Evolutionary conservation across 306 rosid genomes (phyloP).

Genomic region (Parietaria judaica): DNA sequence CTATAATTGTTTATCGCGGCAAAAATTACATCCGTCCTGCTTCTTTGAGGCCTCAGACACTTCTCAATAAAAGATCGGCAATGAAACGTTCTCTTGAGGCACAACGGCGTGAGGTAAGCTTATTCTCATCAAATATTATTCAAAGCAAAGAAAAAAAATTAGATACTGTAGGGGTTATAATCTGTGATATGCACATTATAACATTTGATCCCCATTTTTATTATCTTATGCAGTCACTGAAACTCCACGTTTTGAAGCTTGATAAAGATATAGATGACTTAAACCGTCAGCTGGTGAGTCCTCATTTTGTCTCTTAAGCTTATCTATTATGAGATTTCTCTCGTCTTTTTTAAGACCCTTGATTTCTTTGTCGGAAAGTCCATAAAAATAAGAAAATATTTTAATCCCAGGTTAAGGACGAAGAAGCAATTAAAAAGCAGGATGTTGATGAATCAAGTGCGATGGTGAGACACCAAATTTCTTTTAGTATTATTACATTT

Average conservation of each 20-base stretch:
- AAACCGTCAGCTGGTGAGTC: slow-evolving; percentile 64
- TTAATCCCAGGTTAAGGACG: slow-evolving; percentile 43
- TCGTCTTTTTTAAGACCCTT: background rate
- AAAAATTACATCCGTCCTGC: slow-evolving; percentile 79
- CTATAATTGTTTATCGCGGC: slow-evolving; percentile 86
- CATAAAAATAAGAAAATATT: slow-evolving; percentile 14
- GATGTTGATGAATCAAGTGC: slow-evolving; percentile 26
- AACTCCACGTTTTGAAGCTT: slow-evolving; percentile 86
- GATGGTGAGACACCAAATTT: slow-evolving; percentile 37
- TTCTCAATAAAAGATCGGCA: slow-evolving; percentile 63
- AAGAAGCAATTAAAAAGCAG: slow-evolving; percentile 34
- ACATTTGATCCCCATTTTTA: slow-evolving; percentile 17
- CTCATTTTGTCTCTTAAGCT: background rate
- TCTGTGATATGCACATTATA: slow-evolving; percentile 11
- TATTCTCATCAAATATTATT: background rate
- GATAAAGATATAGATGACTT: slow-evolving; percentile 53
- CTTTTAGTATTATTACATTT: slow-evolving; percentile 4
- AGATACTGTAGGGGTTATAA: background rate
- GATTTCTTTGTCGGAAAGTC: background rate
- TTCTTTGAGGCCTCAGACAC: slow-evolving; percentile 74
- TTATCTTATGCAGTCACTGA: slow-evolving; percentile 62
- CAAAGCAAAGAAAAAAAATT: background rate
- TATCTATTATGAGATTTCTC: background rate
- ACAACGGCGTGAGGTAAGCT: slow-evolving; percentile 68
- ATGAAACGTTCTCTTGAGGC: slow-evolving; percentile 73